Base-by-base conservation (phyloP, 768 basidiomycete genomes). In the Suillus subluteus region DNA sequence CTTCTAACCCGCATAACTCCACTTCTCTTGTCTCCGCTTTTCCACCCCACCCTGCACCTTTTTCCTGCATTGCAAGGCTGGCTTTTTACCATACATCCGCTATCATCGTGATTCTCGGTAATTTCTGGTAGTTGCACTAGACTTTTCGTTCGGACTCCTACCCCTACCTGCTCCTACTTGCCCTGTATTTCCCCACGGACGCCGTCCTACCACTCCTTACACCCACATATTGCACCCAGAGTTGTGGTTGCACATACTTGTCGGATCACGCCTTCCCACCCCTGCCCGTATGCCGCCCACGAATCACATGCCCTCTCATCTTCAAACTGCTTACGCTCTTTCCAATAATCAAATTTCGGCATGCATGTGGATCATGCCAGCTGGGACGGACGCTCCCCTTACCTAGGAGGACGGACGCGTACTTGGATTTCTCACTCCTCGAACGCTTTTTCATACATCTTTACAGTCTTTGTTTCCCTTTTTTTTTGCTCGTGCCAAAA, bases 1-100 rank as follows among this genome's bases (percentile, higher is more conserved):
- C 64, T 74, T 75, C 75, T 78, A 73, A 79, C 78, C 40, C 35
- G 68, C 69, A 67, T 73, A 62, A 66, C 64, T 69, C 70, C 71
- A 68, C 26, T 62, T 66, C 46, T 62, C 50, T 74, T 77, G 74
- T 70, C 67, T 66, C 70, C 63, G 26, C 52, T 67, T 71, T 73
- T 74, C 69, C 66, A 65, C 70, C 58, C 40, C 40, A 23, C 21
- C 30, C 35, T 69, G 62, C 69, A 69, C 56, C 72, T 69, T 71
- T 63, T 67, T 23, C 40, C 56, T 65, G 71, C 72, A 65, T 75
- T 74, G 55, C 67, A 69, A 69, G 70, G 62, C 68, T 72, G 72
- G 63, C 62, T 70, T 58, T 68, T 67, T 74, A 62, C 68, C 69
- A 37, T 77, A 73, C 67, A 63, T 63, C 67, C 70, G 67, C 65